Percentiles rank a stretch among this genome's conserved stretches.
Evolutionary conservation across 23 red algal genomes (phyloP).

Genomic region (Gracilaria vermiculophylla): DNA sequence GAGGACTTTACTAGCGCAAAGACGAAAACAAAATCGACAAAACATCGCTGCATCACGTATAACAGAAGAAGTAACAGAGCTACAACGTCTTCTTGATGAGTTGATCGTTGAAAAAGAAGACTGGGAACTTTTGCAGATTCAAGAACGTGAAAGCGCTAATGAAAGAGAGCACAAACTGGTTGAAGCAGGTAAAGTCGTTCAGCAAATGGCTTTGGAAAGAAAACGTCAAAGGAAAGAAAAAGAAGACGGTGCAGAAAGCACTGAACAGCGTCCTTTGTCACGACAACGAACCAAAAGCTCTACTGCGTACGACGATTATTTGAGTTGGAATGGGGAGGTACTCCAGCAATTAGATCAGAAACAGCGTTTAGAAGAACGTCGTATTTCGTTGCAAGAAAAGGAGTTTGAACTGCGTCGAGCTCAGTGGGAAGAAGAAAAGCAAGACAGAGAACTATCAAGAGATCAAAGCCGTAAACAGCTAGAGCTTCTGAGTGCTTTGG

Average conservation of each 20-base stretch:
- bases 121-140: not conserved
- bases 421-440: not conserved
- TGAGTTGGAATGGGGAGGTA: not conserved
- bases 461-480: not conserved
- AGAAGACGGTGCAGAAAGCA: not conserved
- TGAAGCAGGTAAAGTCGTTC: not conserved
- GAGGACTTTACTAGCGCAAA: not conserved
- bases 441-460: not conserved
- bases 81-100: not conserved
- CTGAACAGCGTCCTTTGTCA: too few species aligned
- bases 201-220: conserved; percentile 5
- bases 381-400: not conserved
- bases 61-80: not conserved
- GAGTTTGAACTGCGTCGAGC: not conserved
- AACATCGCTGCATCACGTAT: conserved; percentile 5
- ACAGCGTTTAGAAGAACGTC: not conserved
- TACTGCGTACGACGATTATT: not conserved
- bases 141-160: not conserved
- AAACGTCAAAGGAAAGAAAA: not conserved
- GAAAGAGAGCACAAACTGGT: not conserved
- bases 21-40: not conserved
- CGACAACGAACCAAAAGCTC: not conserved
- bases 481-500: not conserved
- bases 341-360: not conserved
- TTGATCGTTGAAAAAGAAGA: conserved; percentile 11